These are phyloP conservation scores for Pichia kudriavzevii DNA, from an alignment of 1,139 yeast species.

Conservation along the genomic window DNA sequence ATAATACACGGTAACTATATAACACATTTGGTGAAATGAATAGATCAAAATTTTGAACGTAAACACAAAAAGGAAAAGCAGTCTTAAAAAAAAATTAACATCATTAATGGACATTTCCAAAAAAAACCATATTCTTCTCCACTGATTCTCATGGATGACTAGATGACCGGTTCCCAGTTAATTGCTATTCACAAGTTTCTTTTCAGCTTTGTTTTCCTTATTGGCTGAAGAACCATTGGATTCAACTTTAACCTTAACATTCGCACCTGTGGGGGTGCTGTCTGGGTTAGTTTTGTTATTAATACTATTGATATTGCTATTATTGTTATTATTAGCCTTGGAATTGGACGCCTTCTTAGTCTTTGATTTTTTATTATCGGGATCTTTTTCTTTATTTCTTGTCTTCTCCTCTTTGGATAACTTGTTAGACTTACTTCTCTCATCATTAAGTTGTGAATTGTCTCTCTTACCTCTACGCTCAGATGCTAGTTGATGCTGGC, in stretches of 20 bases:
- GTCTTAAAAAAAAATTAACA: too few species aligned
- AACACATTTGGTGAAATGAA: background rate
- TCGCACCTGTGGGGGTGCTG: too few species aligned
- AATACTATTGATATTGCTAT: too few species aligned
- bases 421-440: background rate
- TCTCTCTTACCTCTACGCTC: too few species aligned
- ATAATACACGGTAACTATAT: conserved; percentile 3
- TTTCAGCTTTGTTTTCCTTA: conserved; percentile 9
- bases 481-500: conserved; percentile 7
- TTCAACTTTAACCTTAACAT: conserved; percentile 9
- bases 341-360: conserved; percentile 8
- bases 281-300: too few species aligned
- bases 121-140: too few species aligned
- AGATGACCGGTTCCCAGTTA: background rate
- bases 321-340: conserved; percentile 8
- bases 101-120: too few species aligned
- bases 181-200: conserved; percentile 4
- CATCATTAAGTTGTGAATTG: background rate
- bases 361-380: conserved; percentile 5
- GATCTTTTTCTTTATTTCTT: conserved; percentile 8
- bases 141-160: too few species aligned
- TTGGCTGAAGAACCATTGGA: too few species aligned
- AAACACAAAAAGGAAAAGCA: too few species aligned
- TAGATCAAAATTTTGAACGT: background rate
- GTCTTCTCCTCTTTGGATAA: conserved; percentile 8